Base-by-base conservation (phyloP, 1,284 basidiomycete species). In the Vanrija pseudolonga region DNA sequence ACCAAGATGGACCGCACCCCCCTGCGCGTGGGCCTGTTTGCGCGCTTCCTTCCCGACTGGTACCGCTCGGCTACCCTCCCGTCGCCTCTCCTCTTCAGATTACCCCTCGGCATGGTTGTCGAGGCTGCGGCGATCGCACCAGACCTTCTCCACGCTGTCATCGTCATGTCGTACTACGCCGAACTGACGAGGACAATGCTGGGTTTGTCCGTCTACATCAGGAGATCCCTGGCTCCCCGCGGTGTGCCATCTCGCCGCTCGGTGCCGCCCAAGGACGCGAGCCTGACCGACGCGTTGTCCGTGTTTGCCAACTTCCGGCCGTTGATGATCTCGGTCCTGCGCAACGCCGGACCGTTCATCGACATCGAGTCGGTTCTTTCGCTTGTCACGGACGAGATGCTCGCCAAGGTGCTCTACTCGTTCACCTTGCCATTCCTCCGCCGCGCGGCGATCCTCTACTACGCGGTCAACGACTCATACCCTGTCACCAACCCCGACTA, bases 351-450 rank as follows among this genome's bases (percentile, higher is more conserved):
- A n/a, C 66, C 71, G 14, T 69, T 66, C 53, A 59, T 60, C 47
- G 71, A 73, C 50, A 63, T 64, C 32, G 71, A 72, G 24, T 55
- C 59, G 18, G 61, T 71, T 4, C 54, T 77, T 9, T 55, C 61
- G 7, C 54, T 69, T 11, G 49, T 77, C 15, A 59, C 76, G 20
- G 74, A 77, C 51, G 66, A 70, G 17, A 63, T 70, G 53, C 67
- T 98, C 50, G 89, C 93, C 68, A 91, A 89, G 74, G 77, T 95
- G 47, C 77, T 98, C 45, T 94, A 95, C 71, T 82, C 85, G 0
- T 91, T 94, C 76, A 94, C 91, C 0, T 79, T 98, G 7, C 93
- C 93, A 1, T 97, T 97, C 81, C 82, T 98, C n/a, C 86, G 94
- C 37, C 84, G 89, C 5, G 89, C 89, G 0, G 86, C 90, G 6